A percentile compares a stretch with the other conserved stretches of the same genome.
phyloP scores from a whole-genome alignment of 2,329 filamentous ascomycete species.

The Pseudogymnoascus sp. region DNA sequence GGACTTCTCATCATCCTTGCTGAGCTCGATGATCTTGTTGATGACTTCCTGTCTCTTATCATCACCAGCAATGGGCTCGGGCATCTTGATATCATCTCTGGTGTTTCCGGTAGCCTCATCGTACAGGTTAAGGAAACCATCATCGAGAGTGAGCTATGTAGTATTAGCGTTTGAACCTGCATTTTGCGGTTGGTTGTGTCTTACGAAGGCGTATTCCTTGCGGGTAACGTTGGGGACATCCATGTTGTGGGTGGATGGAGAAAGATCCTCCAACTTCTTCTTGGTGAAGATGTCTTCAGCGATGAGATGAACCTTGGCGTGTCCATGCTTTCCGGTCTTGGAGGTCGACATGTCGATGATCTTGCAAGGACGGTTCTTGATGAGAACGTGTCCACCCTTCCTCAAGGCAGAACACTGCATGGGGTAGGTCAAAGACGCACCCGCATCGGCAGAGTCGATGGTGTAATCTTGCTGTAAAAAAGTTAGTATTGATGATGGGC shows the following conservation, averaged over 20 bases:
- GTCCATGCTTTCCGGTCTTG: slow-evolving; percentile 99
- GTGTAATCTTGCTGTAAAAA: slow-evolving; percentile 37
- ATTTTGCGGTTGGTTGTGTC: slow-evolving; percentile 30
- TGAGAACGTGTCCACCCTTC: slow-evolving; percentile 98
- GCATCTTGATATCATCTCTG: slow-evolving; percentile 93
- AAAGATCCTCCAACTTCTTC: slow-evolving; percentile 99
- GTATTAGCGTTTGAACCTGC: neutral
- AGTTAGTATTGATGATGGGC: slow-evolving; percentile 8
- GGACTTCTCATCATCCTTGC: slow-evolving; percentile 79
- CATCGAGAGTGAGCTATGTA: slow-evolving; percentile 82
- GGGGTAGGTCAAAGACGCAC: slow-evolving; percentile 86
- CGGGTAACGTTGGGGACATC: slow-evolving; percentile 91
- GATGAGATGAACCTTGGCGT: slow-evolving; percentile 99
- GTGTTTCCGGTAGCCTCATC: slow-evolving; percentile 63
- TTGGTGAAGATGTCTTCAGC: slow-evolving; percentile 98
- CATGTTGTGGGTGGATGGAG: slow-evolving; percentile 96
- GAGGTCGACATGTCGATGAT: slow-evolving; percentile 99
- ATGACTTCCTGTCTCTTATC: slow-evolving; percentile 40
- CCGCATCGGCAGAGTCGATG: slow-evolving; percentile 94
- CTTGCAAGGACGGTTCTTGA: slow-evolving; percentile 99
- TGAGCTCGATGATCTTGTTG: slow-evolving; percentile 75
- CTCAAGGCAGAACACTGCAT: slow-evolving; percentile 99
- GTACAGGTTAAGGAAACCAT: slow-evolving; percentile 93
- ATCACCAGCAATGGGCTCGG: slow-evolving; percentile 61
- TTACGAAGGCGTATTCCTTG: slow-evolving; percentile 88